Evolutionary conservation across 1,284 basidiomycete species (phyloP), one percentile per base, ranked within the genome.

Genomic region (Tilletia caries): DNA sequence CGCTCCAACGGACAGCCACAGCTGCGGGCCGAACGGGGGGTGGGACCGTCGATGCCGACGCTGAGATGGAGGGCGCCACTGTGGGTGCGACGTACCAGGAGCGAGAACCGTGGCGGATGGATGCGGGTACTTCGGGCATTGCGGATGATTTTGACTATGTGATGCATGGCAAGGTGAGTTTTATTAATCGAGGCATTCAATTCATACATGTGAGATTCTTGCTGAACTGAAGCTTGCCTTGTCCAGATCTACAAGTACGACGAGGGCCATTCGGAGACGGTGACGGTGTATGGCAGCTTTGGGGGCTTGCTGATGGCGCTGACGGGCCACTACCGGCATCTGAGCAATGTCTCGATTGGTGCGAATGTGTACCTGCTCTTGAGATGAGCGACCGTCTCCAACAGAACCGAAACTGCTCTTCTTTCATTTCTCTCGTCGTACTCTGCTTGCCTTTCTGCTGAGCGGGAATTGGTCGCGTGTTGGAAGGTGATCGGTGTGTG

Each of bases 81-180:
- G 58, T 71, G 73, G 48, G 88, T 87, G 29, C 34, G 15, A 33
- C 48, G 48, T 89, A 89, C 62, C 90, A 80, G 90, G 76, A 92
- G 73, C 85, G 87, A 68, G 88, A 91, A 80, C 88, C 92, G 65
- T 94, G 94, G 92, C 86, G 94, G 83, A 91, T 93, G 82, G 91
- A 93, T 85, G 89, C 92, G 67, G 91, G 92, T 3, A 87, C 89
- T 75, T 87, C 90, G 81, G 95, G 95, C 0, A 84, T 98, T 37
- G 95, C 97, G 73, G 92, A 94, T 72, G 95, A 98, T 77, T 98
- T 93, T 80, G 95, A 98, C 82, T 98, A 98, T 86, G 95, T 98
- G 75, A 97, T 98, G 95, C 94, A 93, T 83, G 95, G 95, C 58
- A 98, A 96, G 89, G 92, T 94, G 76, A 76, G 89, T 71, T 33